Evolutionary conservation across 129 eudicot species (phyloP), one percentile per base, ranked within the genome.

Genomic region (Erigeron canadensis): DNA sequence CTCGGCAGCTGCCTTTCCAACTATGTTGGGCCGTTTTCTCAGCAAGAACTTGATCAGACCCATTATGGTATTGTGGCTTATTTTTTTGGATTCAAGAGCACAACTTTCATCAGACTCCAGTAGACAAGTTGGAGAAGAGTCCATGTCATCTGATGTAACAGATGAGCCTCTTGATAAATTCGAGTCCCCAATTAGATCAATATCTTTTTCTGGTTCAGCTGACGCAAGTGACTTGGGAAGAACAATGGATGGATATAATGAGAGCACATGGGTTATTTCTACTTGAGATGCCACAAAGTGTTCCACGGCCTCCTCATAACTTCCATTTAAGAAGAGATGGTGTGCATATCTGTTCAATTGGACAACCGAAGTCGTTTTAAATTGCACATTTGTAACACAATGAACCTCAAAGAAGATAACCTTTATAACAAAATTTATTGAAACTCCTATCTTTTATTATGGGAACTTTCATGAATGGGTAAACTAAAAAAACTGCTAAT

Each of bases 1-100:
- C 84, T 95, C 99, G 2, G 99, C 89, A 70, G 99, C 87, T 54
- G 99, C 99, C 72, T 88, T 95, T 72, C 93, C 99, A 67, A 95
- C 85, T 42, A 95, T 78, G 75, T 81, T 80, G 76, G 74, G 86
- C 76, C 99, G 81, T 80, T 88, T 95, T 76, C 84, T 90, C 82
- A 84, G 91, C 86, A 95, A 83, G 76, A 80, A 95, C 81, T 95
- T 95, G 64, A 90, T 83, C 45, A 95, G 88, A 71, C 88, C 97
- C 88, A 88, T 95, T 78, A 95, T 72, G 66, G 91, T 88, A 81
- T 86, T 86, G 85, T 95, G 99, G 84, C 77, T 90, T 84, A 90
- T 83, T 82, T 87, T 90, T 91, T 83, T 90, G 74, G 94, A 78
- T 55, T 95, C 91, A 12, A 90, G 79, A 71, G 83, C 81, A 45